Evolutionary conservation across 768 basidiomycete genomes (phyloP), one percentile per base, ranked within the genome.

Genomic region (Glaciozyma martinii): DNA sequence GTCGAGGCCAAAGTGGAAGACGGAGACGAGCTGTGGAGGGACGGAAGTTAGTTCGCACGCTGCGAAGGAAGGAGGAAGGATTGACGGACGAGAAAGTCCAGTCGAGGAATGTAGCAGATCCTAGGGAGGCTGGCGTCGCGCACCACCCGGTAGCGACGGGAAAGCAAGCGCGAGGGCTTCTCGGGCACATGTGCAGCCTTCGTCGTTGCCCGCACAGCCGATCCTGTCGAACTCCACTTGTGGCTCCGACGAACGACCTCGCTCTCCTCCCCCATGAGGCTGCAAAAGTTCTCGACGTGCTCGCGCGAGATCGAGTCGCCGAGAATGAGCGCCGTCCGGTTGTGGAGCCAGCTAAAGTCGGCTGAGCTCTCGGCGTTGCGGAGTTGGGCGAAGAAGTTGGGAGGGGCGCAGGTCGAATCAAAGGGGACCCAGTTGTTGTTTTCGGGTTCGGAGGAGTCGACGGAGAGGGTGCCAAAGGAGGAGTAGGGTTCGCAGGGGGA

Each of bases 1-100:
- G 46, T 74, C 73, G 54, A 74, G 62, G 44, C 73, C 73, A 43
- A 69, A 74, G 67, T 74, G 73, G 60, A 68, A 69, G n/a, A 71
- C 64, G 52, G 67, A 71, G 43, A 68, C 68, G 52, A 72, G 67
- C 69, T 72, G 62, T 3, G 21, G 30, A 16, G 1, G 10, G 5
- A 37, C 27, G 10, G 40, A 21, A 13, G 23, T 32, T 29, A 53
- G 33, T 37, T 43, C 30, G 0, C 8, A 23, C 1, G 6, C 30
- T 23, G 30, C 23, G 8, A 30, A 50, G 42, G 23, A n/a, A 21
- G 32, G 7, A 18, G 42, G 3, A 10, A 5, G 53, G 18, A 25
- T 33, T 25, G 25, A 54, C 71, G 21, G 30, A 72, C 71, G 55
- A 72, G 59, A 44, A 74, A 72, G 56, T 74, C 66, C n/a, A 71